Evolutionary conservation across 2,329 filamentous ascomycete genomes (phyloP), one percentile per base, ranked within the genome.

Genomic region (Hortaea sp.): DNA sequence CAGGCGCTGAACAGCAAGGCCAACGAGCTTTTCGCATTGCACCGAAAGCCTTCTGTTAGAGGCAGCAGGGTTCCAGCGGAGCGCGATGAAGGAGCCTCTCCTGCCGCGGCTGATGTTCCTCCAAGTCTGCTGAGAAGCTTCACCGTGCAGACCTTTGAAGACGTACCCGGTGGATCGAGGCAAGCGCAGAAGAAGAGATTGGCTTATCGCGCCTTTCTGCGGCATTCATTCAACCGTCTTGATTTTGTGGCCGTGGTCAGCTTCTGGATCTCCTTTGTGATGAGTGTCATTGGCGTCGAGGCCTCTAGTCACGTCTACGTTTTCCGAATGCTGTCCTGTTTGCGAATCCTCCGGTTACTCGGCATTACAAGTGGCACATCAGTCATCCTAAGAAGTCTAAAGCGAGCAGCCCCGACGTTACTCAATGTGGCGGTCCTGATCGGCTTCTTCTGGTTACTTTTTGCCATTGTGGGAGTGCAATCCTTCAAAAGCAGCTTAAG

Each of bases 381-480:
- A 44, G 89, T 97, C 48, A 98, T 98, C 59, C 71, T 98, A 39
- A 79, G 88, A 63, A 97, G 90, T 75, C 67, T 98, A 50, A 98
- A 98, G 63, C 94, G 95, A 63, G 89, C 92, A 1, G 88, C 90
- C 0, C 92, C 94, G 1, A 73, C 95, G 32, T 78, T 98, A 27
- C 79, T 95, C 28, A 88, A 95, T 51, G 89, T 98, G 30, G 89
- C 87, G 1, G 95, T 98, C 62, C 73, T 98, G 20, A 88, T 98
- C 54, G 78, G 85, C 10, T 98, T 98, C 68, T 98, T 98, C 68
- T 98, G 92, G 92, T 76, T 98, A 38, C 70, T 97, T 7, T 98
- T 98, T 68, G 92, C 88, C 34, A 95, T 98, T 51, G 82, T 98
- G 48, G 94, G 92, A 5, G 85, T 98, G 20, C 94, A 98, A 64